Percentiles rank a stretch among this genome's conserved stretches.
phyloP scores from a whole-genome alignment of 768 basidiomycete genomes.

The Tephrocybe sp. region DNA sequence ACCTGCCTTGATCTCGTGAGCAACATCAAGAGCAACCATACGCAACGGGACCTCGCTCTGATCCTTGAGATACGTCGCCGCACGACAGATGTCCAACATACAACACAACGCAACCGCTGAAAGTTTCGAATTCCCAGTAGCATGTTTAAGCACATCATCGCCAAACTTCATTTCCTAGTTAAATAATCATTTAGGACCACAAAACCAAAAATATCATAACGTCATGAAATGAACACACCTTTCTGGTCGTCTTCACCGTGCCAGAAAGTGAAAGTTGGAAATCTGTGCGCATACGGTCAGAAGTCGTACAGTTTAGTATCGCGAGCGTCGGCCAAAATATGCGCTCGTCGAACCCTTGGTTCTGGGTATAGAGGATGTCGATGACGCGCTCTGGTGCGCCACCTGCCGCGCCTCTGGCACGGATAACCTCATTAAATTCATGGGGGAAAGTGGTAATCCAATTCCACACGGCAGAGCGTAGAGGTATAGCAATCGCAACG shows the following conservation, averaged over 20 bases:
- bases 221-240: constrained; percentile 24
- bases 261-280: constrained; percentile 38
- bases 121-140: constrained; percentile 52
- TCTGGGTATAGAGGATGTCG: constrained; percentile 64
- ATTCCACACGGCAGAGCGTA: constrained; percentile 83
- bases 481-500: constrained; percentile 63
- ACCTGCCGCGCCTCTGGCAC: constrained; percentile 62
- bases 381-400: constrained; percentile 85
- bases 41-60: constrained; percentile 62
- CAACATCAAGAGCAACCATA: constrained; percentile 66
- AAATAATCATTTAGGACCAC: background rate
- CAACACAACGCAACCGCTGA: constrained; percentile 70
- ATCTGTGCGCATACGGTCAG: constrained; percentile 66
- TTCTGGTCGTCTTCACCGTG: constrained; percentile 33
- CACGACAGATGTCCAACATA: constrained; percentile 74
- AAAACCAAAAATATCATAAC: background rate
- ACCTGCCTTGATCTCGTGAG: constrained; percentile 74
- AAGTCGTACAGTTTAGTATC: constrained; percentile 68
- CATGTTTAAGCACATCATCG: constrained; percentile 60
- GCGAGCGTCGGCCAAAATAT: constrained; percentile 81
- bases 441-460: constrained; percentile 80
- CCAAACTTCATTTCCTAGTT: constrained; percentile 54
- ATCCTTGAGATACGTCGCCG: constrained; percentile 50
- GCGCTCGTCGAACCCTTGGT: constrained; percentile 44
- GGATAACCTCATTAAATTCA: constrained; percentile 75